Conservation (phyloP, 1,139 yeast species). For the Geotrichum fermentans region DNA sequence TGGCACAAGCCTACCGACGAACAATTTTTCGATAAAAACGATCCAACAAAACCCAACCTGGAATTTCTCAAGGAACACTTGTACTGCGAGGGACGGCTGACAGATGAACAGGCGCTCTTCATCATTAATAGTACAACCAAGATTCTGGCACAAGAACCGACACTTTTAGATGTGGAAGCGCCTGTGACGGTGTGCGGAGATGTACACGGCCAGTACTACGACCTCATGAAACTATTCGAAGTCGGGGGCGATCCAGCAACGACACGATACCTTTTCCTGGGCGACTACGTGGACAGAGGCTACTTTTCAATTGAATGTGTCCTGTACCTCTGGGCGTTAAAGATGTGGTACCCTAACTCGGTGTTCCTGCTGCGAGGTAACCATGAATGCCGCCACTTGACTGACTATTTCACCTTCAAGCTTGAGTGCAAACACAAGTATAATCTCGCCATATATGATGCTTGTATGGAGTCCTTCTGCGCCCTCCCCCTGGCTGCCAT, state of each 20-base stretch:
- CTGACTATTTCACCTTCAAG: conserved; percentile 91
- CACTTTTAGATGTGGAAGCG: conserved; percentile 74
- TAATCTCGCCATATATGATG: conserved; percentile 61
- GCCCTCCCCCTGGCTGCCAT: conserved; percentile 89
- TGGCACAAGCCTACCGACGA: conserved; percentile 59
- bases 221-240: conserved; percentile 83
- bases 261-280: conserved; percentile 78
- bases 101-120: conserved; percentile 63
- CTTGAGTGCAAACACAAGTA: conserved; percentile 88
- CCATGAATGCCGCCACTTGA: conserved; percentile 91
- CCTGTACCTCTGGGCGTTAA: conserved; percentile 72
- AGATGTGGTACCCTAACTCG: conserved; percentile 69
- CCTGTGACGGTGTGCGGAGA: conserved; percentile 97
- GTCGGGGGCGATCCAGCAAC: conserved; percentile 85
- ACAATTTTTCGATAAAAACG: conserved; percentile 60
- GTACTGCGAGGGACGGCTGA: conserved; percentile 72
- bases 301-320: conserved; percentile 90
- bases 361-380: conserved; percentile 91
- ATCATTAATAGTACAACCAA: conserved; percentile 67
- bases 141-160: conserved; percentile 68
- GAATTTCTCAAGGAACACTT: conserved; percentile 71
- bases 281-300: conserved; percentile 96
- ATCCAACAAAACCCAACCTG: conserved; percentile 54
- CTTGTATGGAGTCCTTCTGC: conserved; percentile 74
- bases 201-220: conserved; percentile 92